phyloP scores from a whole-genome alignment of 2,329 filamentous ascomycete species.

The Penicillium verrucosum region DNA sequence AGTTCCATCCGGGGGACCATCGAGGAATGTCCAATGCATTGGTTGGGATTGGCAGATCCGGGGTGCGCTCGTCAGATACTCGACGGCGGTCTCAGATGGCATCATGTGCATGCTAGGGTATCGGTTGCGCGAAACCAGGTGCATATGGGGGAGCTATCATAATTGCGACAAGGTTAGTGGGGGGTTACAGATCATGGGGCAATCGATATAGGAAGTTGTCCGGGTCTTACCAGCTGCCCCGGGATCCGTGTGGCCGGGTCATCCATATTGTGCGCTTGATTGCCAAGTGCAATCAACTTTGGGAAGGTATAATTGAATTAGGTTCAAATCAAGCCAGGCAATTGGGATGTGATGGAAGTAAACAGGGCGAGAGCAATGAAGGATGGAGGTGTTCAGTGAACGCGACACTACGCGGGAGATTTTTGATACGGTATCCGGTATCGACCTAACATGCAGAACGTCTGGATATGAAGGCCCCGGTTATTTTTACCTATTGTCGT shows the following conservation, averaged over 20 bases:
- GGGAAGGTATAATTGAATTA: not conserved
- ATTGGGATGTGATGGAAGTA: conserved; percentile 15
- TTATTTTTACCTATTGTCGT: not conserved
- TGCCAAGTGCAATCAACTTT: conserved; percentile 6
- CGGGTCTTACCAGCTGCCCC: conserved; percentile 42
- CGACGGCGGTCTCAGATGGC: conserved; percentile 71
- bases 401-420: conserved; percentile 37
- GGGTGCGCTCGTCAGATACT: conserved; percentile 78
- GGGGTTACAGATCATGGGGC: not conserved
- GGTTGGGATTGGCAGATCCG: conserved; percentile 78
- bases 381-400: conserved; percentile 1
- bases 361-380: not conserved
- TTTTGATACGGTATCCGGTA: conserved; percentile 25
- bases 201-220: conserved; percentile 1
- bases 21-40: conserved; percentile 91
- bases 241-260: conserved; percentile 47
- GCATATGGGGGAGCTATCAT: conserved; percentile 75
- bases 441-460: conserved; percentile 18
- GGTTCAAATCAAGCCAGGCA: not conserved
- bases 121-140: conserved; percentile 78
- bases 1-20: conserved; percentile 75
- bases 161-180: conserved; percentile 12
- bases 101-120: conserved; percentile 72
- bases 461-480: conserved; percentile 22
- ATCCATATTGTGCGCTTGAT: conserved; percentile 39